These are phyloP conservation scores for Exophiala sp. DNA, from an alignment of 2,329 filamentous ascomycete species.

Conservation along the genomic window DNA sequence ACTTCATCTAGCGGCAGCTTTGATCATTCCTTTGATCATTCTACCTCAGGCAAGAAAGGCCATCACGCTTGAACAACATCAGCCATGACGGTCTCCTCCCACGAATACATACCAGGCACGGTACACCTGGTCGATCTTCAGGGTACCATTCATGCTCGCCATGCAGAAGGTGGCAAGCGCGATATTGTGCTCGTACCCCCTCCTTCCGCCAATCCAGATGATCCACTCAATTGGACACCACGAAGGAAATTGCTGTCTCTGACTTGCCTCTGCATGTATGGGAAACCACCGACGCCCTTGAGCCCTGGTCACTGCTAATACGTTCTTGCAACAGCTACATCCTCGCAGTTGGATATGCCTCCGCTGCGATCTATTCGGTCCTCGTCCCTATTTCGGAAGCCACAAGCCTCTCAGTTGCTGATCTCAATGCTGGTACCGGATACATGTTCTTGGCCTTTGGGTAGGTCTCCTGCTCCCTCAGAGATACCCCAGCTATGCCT, in stretches of 20 bases:
- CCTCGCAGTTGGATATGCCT: conserved; percentile 32
- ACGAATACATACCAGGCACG: conserved; percentile 32
- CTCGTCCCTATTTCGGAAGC: conserved; percentile 40
- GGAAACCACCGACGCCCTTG: conserved; percentile 33
- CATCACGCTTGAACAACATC: too few species aligned
- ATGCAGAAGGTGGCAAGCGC: conserved; percentile 19
- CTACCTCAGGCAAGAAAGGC: too few species aligned
- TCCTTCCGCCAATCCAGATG: conserved; percentile 38
- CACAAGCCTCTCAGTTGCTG: conserved; percentile 40
- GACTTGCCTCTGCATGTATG: conserved; percentile 32
- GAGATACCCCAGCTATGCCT: conserved; percentile 26
- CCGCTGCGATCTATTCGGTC: conserved; percentile 35
- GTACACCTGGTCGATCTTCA: conserved; percentile 36
- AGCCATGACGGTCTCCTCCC: neutral
- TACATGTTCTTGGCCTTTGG: conserved; percentile 43
- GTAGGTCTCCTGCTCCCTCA: conserved; percentile 42
- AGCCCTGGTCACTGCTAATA: conserved; percentile 23
- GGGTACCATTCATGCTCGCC: conserved; percentile 23
- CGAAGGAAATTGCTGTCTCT: conserved; percentile 34
- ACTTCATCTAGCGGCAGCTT: too few species aligned
- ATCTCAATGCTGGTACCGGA: conserved; percentile 47
- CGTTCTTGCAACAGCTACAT: conserved; percentile 36
- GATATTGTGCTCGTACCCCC: conserved; percentile 35
- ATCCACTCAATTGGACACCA: conserved; percentile 38
- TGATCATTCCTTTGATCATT: too few species aligned